phyloP scores from a whole-genome alignment of 306 rosid genomes.

The Cicer bijugum region DNA sequence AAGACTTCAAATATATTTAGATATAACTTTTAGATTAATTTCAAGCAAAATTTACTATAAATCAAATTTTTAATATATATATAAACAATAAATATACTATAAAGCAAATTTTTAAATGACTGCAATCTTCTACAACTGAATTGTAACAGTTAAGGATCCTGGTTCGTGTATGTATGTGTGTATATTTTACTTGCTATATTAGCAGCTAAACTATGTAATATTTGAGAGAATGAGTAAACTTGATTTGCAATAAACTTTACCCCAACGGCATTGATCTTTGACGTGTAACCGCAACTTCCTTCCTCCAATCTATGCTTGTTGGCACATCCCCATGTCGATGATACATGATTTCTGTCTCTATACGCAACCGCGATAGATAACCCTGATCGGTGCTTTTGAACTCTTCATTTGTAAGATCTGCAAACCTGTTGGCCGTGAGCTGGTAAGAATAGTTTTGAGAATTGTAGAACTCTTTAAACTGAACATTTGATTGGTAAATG shows the following conservation, averaged over 20 bases:
- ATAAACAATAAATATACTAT: too few relatives aligned
- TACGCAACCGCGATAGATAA: background rate
- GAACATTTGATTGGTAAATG: slow-evolving; percentile 60
- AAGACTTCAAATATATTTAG: background rate
- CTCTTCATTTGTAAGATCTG: slow-evolving; percentile 70
- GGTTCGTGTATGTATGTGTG: background rate
- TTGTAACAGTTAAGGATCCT: background rate
- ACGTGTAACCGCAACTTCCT: slow-evolving; percentile 63
- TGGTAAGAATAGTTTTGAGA: slow-evolving; percentile 61
- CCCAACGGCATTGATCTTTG: slow-evolving; percentile 78
- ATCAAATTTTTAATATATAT: too few relatives aligned
- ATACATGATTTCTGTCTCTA: slow-evolving; percentile 44
- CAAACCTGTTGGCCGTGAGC: slow-evolving; percentile 65
- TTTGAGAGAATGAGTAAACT: slow-evolving; percentile 14
- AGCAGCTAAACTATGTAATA: background rate
- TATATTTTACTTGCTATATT: background rate
- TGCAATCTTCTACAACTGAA: background rate
- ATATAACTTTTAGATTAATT: background rate
- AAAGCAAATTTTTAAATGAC: background rate
- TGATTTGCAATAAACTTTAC: slow-evolving; percentile 51
- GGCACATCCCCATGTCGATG: slow-evolving; percentile 43
- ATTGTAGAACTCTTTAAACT: slow-evolving; percentile 57
- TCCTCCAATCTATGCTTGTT: slow-evolving; percentile 68
- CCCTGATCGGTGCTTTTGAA: slow-evolving; percentile 51
- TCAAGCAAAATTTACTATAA: too few relatives aligned